A percentile compares a stretch with the other conserved stretches of the same genome.
These are phyloP conservation scores for Phytophthora sansomeana DNA, from an alignment of 352 stramenopile genomes.

Conservation along the genomic window DNA sequence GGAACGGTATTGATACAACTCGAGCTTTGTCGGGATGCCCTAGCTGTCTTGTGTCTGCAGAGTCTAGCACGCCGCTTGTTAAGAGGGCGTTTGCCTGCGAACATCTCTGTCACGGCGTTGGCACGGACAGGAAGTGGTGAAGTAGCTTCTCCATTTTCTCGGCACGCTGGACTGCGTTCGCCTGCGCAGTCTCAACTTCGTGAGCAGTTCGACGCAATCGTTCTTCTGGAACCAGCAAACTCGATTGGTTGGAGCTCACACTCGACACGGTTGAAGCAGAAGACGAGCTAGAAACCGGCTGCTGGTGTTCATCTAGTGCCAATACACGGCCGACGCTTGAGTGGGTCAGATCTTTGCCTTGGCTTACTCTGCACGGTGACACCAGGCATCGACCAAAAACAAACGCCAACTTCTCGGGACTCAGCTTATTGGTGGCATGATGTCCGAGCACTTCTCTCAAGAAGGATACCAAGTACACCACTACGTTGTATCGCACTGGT, in stretches of 20 bases:
- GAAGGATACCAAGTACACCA: conserved; percentile 98
- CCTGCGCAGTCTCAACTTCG: conserved; percentile 64
- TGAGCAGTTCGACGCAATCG: conserved; percentile 61
- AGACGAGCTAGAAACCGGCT: conserved; percentile 42
- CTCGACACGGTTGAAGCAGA: conserved; percentile 49
- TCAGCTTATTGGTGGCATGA: conserved; percentile 64
- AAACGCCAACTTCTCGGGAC: conserved; percentile 75
- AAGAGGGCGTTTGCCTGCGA: conserved; percentile 8
- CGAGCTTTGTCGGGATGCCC: conserved; percentile 15
- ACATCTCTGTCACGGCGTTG: conserved; percentile 41
- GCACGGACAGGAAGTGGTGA: conserved; percentile 71
- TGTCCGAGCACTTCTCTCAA: conserved; percentile 94
- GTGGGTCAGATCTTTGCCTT: conserved; percentile 22
- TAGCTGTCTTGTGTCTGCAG: conserved; percentile 23
- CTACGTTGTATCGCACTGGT: conserved; percentile 96
- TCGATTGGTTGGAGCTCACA: conserved; percentile 40
- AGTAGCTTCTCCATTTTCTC: conserved; percentile 82
- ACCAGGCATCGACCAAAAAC: conserved; percentile 83
- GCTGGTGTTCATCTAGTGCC: conserved; percentile 30
- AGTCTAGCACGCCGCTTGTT: conserved; percentile 14
- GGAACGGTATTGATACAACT: conserved; percentile 36
- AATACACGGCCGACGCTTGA: conserved; percentile 21
- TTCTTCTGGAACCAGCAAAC: conserved; percentile 59
- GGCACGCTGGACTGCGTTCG: conserved; percentile 58
- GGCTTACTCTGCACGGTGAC: conserved; percentile 45